These are phyloP conservation scores for Solanum acaule DNA, from an alignment of 257 asterid genomes.

Conservation along the genomic window DNA sequence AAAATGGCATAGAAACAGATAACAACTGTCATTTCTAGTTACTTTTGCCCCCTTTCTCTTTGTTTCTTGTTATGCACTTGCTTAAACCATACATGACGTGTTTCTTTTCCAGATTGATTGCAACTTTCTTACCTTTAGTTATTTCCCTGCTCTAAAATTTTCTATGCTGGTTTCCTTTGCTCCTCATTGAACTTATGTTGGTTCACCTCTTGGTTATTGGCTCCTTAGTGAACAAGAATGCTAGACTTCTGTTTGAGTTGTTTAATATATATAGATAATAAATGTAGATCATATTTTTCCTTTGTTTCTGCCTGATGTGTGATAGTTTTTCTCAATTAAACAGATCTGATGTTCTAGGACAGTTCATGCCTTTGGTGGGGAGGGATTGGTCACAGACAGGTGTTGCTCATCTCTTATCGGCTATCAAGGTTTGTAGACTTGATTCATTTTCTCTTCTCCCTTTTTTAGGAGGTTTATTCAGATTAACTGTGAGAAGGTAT, in stretches of 20 bases:
- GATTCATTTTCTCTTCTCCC: background rate
- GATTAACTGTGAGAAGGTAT: background rate
- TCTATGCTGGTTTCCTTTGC: background rate
- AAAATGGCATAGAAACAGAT: background rate
- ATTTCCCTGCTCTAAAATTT: background rate
- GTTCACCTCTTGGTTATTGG: background rate
- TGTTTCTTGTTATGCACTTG: background rate
- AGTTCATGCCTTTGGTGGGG: slow-evolving; percentile 83
- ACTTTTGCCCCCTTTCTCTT: background rate
- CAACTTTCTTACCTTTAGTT: background rate
- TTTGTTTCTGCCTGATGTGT: background rate
- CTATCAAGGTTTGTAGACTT: slow-evolving; percentile 47
- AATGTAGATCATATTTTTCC: background rate
- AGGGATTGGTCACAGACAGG: slow-evolving; percentile 86
- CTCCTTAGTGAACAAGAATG: background rate
- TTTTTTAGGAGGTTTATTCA: background rate
- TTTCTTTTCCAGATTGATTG: background rate
- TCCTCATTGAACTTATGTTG: background rate
- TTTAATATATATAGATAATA: background rate
- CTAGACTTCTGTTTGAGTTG: background rate
- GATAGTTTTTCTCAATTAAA: background rate
- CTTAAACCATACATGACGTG: background rate
- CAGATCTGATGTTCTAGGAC: slow-evolving; percentile 85
- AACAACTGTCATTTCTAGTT: background rate
- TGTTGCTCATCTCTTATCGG: slow-evolving; percentile 69